Conservation (phyloP, 129 eudicot species). For the Glebionis coronaria region DNA sequence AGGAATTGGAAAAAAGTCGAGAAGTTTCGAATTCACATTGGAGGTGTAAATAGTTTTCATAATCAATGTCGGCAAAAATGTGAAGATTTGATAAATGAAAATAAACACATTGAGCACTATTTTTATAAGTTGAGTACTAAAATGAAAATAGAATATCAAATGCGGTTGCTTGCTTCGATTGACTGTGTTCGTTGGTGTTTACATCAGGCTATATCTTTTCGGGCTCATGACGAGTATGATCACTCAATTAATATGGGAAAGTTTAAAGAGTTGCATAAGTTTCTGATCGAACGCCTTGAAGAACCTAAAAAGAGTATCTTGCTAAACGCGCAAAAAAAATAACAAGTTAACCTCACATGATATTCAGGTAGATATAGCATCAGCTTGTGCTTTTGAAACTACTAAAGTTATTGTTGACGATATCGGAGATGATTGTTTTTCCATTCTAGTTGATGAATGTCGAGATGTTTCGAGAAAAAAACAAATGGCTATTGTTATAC, state of each 20-base stretch:
- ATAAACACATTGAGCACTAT: no score
- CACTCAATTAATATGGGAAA: background rate
- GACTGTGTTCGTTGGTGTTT: no score
- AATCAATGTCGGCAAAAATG: background rate
- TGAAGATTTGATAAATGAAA: constrained; percentile 2
- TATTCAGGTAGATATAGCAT: no score
- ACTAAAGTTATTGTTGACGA: no score
- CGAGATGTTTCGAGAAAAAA: no score
- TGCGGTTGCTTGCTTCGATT: no score
- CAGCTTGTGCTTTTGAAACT: no score
- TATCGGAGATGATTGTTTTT: no score
- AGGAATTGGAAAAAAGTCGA: no score
- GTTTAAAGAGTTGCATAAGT: background rate
- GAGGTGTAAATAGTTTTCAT: background rate
- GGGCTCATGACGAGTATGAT: background rate
- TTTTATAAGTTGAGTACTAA: background rate
- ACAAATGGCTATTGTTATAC: no score
- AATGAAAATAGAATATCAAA: no score
- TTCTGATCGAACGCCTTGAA: constrained; percentile 1
- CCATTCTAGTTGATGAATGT: no score
- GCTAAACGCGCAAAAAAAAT: background rate
- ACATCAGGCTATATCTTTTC: background rate
- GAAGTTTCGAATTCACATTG: background rate
- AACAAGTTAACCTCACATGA: background rate
- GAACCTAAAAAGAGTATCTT: constrained; percentile 1